Conservation (phyloP, 345 rosid genomes). For the Euphorbia lathyris region DNA sequence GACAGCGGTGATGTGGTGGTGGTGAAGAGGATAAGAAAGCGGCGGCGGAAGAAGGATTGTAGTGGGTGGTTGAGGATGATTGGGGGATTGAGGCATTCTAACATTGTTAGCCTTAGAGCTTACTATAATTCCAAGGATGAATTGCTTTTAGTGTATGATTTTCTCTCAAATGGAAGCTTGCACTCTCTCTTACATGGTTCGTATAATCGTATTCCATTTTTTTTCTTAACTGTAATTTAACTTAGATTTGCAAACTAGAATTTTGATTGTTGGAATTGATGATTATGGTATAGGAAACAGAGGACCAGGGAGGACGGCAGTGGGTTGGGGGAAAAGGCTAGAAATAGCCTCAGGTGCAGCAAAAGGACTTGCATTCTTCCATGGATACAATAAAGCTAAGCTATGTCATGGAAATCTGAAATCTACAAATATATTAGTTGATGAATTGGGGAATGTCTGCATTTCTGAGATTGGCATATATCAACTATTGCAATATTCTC, state of each 20-base stretch:
- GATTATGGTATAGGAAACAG: slow-evolving; percentile 27
- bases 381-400: slow-evolving; percentile 26
- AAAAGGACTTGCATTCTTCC: slow-evolving; percentile 41
- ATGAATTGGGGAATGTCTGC: slow-evolving; percentile 28
- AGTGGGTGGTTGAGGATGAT: slow-evolving; percentile 27
- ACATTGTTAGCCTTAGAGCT: slow-evolving; percentile 41
- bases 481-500: slow-evolving; percentile 30
- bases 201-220: neutral
- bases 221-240: too few relatives aligned
- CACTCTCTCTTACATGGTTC: slow-evolving; percentile 39
- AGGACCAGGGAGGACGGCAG: slow-evolving; percentile 42
- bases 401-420: slow-evolving; percentile 42
- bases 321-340: slow-evolving; percentile 37
- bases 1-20: slow-evolving; percentile 31
- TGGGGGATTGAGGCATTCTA: slow-evolving; percentile 38
- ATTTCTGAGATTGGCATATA: slow-evolving; percentile 37
- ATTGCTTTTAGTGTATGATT: slow-evolving; percentile 43
- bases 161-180: slow-evolving; percentile 36
- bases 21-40: slow-evolving; percentile 43
- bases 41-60: slow-evolving; percentile 33
- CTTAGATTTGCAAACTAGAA: too few relatives aligned
- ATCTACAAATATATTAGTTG: slow-evolving; percentile 36
- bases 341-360: slow-evolving; percentile 41
- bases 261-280: neutral
- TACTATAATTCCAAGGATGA: slow-evolving; percentile 33